A percentile compares a stretch with the other conserved stretches of the same genome.
Conservation (phyloP, 176 grass and related monocot species). For the Sorghum bicolor region DNA sequence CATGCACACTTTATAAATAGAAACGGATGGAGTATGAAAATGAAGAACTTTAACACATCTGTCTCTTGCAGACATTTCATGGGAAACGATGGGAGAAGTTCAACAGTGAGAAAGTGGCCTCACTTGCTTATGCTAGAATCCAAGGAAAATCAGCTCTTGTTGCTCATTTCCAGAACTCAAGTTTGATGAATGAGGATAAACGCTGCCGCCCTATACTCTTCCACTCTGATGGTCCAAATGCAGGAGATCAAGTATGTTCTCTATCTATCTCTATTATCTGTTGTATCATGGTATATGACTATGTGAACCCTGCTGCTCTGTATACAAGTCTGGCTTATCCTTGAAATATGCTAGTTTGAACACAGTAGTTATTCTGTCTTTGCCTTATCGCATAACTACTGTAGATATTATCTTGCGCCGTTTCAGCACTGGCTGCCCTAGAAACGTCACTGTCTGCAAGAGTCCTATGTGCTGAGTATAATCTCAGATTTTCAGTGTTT, state of each 20-base stretch:
- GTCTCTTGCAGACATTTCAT: conserved; percentile 62
- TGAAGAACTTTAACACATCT: background rate
- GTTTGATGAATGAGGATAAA: conserved; percentile 99
- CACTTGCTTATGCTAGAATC: conserved; percentile 97
- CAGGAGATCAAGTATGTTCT: conserved; percentile 83
- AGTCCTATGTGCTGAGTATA: background rate
- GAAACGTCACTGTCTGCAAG: background rate
- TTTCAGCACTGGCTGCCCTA: background rate
- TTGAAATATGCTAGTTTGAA: background rate
- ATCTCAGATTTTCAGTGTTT: background rate
- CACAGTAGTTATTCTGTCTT: background rate
- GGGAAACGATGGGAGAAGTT: conserved; percentile 98
- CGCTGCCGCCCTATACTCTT: conserved; percentile 97
- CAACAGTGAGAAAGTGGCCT: conserved; percentile 97
- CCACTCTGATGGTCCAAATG: conserved; percentile 91
- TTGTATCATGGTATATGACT: background rate
- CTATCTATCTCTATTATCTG: conserved; percentile 18
- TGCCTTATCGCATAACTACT: background rate
- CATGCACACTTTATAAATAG: background rate
- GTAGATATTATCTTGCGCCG: background rate
- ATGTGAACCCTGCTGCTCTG: background rate
- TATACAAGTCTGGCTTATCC: background rate
- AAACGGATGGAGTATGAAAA: background rate
- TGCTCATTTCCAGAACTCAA: conserved; percentile 93
- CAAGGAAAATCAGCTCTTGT: conserved; percentile 83